These are phyloP conservation scores for Nannochloropsis limnetica DNA, from an alignment of 352 stramenopile genomes.

Conservation along the genomic window DNA sequence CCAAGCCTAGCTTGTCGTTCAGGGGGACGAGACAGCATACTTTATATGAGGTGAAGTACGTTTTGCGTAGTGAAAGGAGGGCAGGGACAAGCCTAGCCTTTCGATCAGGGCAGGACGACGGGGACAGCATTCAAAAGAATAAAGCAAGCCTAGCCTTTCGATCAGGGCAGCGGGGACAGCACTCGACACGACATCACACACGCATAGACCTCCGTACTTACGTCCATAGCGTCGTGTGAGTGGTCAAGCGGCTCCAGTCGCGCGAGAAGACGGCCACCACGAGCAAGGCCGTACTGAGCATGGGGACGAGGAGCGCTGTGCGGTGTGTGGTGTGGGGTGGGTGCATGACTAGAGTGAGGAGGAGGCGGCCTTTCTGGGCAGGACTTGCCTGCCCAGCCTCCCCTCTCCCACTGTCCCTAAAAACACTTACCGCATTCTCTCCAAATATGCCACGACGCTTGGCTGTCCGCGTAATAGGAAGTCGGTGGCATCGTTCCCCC, in stretches of 20 bases:
- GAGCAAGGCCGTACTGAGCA: constrained; percentile 15
- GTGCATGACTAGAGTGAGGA: neutral
- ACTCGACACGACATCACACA: neutral
- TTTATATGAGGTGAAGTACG: neutral
- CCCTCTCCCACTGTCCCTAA: too few species aligned
- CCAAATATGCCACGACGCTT: constrained; percentile 24
- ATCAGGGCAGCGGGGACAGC: neutral
- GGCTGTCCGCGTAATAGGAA: neutral
- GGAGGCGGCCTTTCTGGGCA: neutral
- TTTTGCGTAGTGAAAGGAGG: neutral
- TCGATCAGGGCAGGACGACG: neutral
- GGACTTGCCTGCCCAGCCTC: neutral
- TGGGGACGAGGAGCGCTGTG: neutral
- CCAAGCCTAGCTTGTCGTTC: neutral
- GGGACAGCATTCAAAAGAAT: too few species aligned
- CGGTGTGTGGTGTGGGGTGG: neutral
- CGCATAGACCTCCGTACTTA: neutral
- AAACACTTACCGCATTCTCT: constrained; percentile 22
- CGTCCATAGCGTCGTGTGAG: constrained; percentile 18
- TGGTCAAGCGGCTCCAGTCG: constrained; percentile 32
- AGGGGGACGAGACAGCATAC: neutral
- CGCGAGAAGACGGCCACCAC: constrained; percentile 16
- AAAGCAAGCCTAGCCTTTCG: neutral
- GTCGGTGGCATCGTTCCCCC: neutral
- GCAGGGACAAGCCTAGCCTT: neutral